A percentile compares a stretch with the other conserved stretches of the same genome.
These are phyloP conservation scores for Hymenoscyphus albidus DNA, from an alignment of 2,329 filamentous ascomycete genomes.

Conservation along the genomic window DNA sequence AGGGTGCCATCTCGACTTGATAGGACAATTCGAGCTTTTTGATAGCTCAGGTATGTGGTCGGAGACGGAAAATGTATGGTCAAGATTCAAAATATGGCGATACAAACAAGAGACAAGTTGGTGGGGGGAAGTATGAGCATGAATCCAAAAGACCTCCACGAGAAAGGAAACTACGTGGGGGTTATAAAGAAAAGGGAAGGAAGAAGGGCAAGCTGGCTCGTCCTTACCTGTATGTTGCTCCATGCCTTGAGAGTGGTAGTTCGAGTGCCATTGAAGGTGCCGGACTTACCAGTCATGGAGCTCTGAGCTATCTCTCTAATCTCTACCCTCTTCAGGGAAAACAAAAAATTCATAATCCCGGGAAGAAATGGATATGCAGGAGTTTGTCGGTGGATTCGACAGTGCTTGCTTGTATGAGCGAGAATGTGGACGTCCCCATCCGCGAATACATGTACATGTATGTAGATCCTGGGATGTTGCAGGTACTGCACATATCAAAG, in stretches of 20 bases:
- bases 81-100: conserved; percentile 2
- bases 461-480: conserved; percentile 11
- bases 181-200: conserved; percentile 13
- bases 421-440: conserved; percentile 3
- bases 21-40: conserved; percentile 4
- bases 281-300: conserved; percentile 19
- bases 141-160: conserved; percentile 13
- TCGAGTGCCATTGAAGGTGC: conserved; percentile 13
- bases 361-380: conserved; percentile 12
- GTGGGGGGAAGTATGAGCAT: conserved; percentile 17
- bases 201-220: conserved; percentile 3
- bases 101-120: conserved; percentile 12
- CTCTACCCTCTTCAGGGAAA: conserved; percentile 9
- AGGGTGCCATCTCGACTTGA: conserved; percentile 24
- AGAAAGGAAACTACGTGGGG: conserved; percentile 17
- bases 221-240: conserved; percentile 8
- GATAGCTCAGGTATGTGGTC: conserved; percentile 7
- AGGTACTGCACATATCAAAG: conserved; percentile 9
- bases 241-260: conserved; percentile 15
- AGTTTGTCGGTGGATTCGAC: not conserved
- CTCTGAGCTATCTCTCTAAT: conserved; percentile 26
- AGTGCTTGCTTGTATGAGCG: not conserved
- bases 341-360: conserved; percentile 14
- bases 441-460: conserved; percentile 6
- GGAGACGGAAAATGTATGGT: conserved; percentile 1